These are phyloP conservation scores for Ophiostoma australiae DNA, from an alignment of 2,329 filamentous ascomycete genomes.

Conservation along the genomic window DNA sequence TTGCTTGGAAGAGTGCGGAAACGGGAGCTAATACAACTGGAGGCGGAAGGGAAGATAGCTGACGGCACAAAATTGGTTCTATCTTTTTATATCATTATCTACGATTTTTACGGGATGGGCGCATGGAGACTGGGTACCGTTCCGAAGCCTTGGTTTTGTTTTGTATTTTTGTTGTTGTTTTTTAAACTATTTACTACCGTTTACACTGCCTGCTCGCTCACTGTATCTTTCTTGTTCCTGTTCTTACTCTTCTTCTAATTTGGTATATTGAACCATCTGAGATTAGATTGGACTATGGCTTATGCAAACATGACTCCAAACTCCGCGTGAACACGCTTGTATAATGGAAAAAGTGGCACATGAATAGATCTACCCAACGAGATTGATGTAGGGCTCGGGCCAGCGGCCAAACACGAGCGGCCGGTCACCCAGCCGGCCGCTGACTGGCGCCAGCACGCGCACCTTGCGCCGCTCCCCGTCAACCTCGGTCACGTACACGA, in stretches of 20 bases:
- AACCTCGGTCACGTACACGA: conserved; percentile 86
- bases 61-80: background rate
- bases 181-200: background rate
- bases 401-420: conserved; percentile 80
- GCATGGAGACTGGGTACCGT: conserved; percentile 7
- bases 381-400: conserved; percentile 77
- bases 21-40: background rate
- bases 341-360: background rate
- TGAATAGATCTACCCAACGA: conserved; percentile 50
- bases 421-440: conserved; percentile 70
- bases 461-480: conserved; percentile 78
- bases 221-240: background rate
- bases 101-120: background rate
- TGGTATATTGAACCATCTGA: background rate
- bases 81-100: background rate
- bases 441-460: conserved; percentile 76
- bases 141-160: background rate
- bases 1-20: background rate
- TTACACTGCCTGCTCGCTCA: background rate
- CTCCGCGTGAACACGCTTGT: background rate
- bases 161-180: background rate
- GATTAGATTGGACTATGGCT: background rate
- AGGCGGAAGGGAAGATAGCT: background rate
- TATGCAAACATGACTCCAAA: conserved; percentile 13
- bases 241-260: background rate